phyloP scores from a whole-genome alignment of 495 filamentous ascomycete species.

The Neurospora pannonica region DNA sequence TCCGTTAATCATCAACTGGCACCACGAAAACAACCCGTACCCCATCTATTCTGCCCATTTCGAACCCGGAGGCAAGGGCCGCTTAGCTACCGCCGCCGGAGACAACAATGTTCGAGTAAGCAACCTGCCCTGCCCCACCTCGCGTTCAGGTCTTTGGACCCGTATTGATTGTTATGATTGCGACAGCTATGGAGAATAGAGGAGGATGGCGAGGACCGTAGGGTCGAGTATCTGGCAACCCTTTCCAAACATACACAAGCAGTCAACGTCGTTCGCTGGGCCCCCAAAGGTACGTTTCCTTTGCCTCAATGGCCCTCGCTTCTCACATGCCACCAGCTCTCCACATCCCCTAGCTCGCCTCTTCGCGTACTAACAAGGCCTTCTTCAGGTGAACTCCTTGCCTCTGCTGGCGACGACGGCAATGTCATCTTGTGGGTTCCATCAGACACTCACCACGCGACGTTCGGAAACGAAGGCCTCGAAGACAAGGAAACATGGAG shows the following conservation, averaged over 20 bases:
- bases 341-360: neutral
- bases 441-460: conserved; percentile 53
- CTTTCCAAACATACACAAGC: conserved; percentile 90
- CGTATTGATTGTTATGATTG: neutral
- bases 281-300: conserved; percentile 63
- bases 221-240: conserved; percentile 82
- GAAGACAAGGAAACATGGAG: conserved; percentile 98
- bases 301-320: neutral
- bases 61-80: conserved; percentile 84
- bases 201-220: conserved; percentile 73
- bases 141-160: neutral
- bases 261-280: conserved; percentile 95
- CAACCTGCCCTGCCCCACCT: neutral
- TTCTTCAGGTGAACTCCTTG: conserved; percentile 73
- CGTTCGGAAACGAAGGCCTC: conserved; percentile 71
- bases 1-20: conserved; percentile 90
- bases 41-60: conserved; percentile 96
- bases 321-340: neutral
- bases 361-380: conserved; percentile 14
- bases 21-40: conserved; percentile 78
- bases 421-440: conserved; percentile 95
- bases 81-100: conserved; percentile 87
- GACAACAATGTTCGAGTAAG: conserved; percentile 94
- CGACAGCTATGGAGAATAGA: conserved; percentile 83
- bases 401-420: conserved; percentile 92